phyloP scores from a whole-genome alignment of 192 early-diverging fungal genomes.

The Gryganskiella cystojenkinii region DNA sequence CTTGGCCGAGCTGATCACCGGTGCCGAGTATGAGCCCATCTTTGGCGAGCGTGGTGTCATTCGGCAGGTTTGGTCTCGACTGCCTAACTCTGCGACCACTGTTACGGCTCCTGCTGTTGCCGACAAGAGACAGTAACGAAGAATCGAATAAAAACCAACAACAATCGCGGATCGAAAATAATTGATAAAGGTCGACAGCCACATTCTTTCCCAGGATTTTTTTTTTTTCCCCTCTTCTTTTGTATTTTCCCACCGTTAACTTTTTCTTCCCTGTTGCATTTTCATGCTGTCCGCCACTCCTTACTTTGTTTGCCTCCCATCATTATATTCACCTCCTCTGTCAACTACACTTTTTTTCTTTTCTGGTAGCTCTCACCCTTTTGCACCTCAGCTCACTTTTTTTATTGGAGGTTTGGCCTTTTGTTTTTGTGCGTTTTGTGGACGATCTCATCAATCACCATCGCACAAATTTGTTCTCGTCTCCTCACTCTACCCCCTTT shows the following conservation, averaged over 20 bases:
- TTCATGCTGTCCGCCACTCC: background rate
- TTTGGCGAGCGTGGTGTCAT: constrained; percentile 60
- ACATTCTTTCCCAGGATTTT: background rate
- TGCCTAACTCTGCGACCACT: too few relatives aligned
- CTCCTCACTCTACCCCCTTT: background rate
- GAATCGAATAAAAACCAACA: background rate
- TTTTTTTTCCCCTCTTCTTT: too few relatives aligned
- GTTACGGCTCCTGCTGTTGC: too few relatives aligned
- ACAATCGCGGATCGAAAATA: background rate
- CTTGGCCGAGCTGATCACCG: constrained; percentile 62
- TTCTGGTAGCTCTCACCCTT: background rate
- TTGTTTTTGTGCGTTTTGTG: background rate
- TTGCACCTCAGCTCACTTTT: background rate
- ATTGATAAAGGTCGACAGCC: background rate
- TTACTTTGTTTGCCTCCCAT: background rate
- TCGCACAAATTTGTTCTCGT: background rate
- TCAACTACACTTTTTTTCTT: background rate
- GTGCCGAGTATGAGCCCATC: constrained; percentile 60
- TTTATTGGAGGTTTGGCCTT: background rate
- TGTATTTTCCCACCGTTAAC: background rate
- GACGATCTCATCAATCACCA: background rate
- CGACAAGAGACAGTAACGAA: background rate
- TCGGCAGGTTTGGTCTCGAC: constrained; percentile 55
- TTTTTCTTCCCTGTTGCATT: background rate
- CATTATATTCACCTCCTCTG: background rate